Percentiles rank a stretch among this genome's conserved stretches.
Evolutionary conservation across 2,329 filamentous ascomycete species (phyloP).

Genomic region (Byssoonygena ceratinophila): DNA sequence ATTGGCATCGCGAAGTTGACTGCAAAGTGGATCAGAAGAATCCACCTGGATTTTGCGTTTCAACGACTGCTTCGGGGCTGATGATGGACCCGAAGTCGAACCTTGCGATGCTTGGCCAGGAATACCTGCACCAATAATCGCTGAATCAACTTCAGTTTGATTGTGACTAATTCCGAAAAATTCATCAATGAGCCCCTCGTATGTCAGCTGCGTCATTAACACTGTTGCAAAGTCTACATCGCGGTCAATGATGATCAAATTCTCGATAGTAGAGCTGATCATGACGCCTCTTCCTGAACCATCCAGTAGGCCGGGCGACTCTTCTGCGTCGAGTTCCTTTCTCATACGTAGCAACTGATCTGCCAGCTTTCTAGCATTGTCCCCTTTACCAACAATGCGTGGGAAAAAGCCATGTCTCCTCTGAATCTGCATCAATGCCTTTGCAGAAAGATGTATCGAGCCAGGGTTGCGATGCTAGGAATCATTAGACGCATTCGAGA

Average conservation of each 20-base stretch:
- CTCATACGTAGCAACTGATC: conserved; percentile 85
- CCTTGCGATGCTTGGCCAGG: conserved; percentile 45
- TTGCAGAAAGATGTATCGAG: conserved; percentile 76
- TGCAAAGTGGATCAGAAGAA: conserved; percentile 77
- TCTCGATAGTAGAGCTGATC: conserved; percentile 80
- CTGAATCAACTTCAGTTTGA: conserved; percentile 83
- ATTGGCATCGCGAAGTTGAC: conserved; percentile 79
- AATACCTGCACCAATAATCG: conserved; percentile 63
- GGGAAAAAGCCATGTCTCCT: conserved; percentile 87
- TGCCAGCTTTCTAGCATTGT: conserved; percentile 79
- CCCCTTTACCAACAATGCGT: conserved; percentile 86
- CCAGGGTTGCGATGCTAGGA: conserved; percentile 70
- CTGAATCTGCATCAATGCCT: conserved; percentile 88
- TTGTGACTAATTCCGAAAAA: conserved; percentile 85
- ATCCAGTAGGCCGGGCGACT: conserved; percentile 49
- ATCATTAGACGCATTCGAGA: conserved; percentile 21
- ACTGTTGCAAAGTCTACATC: conserved; percentile 90
- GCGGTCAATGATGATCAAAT: conserved; percentile 85
- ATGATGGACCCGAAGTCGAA: conserved; percentile 40
- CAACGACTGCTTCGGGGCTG: conserved; percentile 48
- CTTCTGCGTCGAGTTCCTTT: conserved; percentile 76
- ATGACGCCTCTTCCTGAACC: conserved; percentile 55
- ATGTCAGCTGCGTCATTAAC: conserved; percentile 87
- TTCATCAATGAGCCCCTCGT: conserved; percentile 92
- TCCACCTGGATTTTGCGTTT: conserved; percentile 86